Percentiles rank a stretch among this genome's conserved stretches.
Conservation (phyloP, 2,329 filamentous ascomycete genomes). For the Cucurbitaria berberidis region DNA sequence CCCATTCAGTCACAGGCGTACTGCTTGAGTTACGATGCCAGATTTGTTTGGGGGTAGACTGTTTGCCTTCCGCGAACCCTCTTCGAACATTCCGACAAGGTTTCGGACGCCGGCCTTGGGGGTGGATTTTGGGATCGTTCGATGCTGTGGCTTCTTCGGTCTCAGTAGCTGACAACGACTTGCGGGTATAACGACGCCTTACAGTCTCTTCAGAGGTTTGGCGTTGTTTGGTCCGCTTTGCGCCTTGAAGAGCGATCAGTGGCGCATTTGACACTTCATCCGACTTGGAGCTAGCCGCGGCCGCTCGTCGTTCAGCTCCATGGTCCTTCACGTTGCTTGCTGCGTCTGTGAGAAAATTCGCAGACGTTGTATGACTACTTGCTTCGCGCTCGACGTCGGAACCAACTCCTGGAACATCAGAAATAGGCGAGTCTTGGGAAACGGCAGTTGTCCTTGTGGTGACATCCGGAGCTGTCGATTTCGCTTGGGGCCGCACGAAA, state of each 20-base stretch:
- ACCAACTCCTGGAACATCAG: background rate
- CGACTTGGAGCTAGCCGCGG: slow-evolving; percentile 1
- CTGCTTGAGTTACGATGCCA: slow-evolving; percentile 15
- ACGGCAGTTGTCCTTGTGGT: slow-evolving; percentile 9
- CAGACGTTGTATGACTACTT: slow-evolving; percentile 12
- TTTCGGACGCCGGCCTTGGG: slow-evolving; percentile 15
- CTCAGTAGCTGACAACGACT: slow-evolving; percentile 26
- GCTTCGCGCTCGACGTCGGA: slow-evolving; percentile 5
- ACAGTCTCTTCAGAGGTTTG: slow-evolving; percentile 19
- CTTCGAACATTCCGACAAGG: slow-evolving; percentile 33
- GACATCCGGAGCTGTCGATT: slow-evolving; percentile 9
- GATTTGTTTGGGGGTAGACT: slow-evolving; percentile 1
- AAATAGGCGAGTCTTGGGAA: background rate
- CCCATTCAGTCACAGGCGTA: slow-evolving; percentile 14
- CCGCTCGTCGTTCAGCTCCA: background rate
- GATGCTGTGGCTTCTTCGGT: slow-evolving; percentile 15
- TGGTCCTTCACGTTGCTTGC: slow-evolving; percentile 4
- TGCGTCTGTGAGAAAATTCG: too few relatives aligned
- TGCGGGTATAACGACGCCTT: slow-evolving; percentile 18
- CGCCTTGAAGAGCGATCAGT: slow-evolving; percentile 3
- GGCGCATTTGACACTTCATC: slow-evolving; percentile 2
- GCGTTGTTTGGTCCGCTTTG: slow-evolving; percentile 1
- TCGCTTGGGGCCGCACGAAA: slow-evolving; percentile 10
- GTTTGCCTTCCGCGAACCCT: slow-evolving; percentile 13
- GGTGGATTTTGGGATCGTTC: background rate